Base-by-base conservation (phyloP, 257 asterid genomes). In the Scutellaria barbata region DNA sequence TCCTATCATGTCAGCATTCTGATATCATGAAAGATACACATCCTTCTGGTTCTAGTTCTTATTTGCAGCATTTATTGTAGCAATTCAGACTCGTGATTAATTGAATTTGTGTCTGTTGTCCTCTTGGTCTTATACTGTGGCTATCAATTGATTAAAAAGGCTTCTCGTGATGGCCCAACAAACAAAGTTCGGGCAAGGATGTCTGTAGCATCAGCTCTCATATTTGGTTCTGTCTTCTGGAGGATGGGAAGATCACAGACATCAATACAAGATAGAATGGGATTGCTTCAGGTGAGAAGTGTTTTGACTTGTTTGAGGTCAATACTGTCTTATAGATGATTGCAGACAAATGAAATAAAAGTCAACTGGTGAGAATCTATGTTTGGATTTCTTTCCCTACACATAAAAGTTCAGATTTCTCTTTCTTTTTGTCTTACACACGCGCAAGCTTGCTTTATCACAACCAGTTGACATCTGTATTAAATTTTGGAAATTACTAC, bases 211-310 rank as follows among this genome's bases (percentile, higher is more conserved):
- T 94, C 98, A 62, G 99, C 96, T 67, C 78, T 91, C 71, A 91
- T 94, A 84, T 91, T 94, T 83, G 99, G 99, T 71, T 94, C 98
- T 53, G 95, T 94, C 71, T 94, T 94, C 85, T 94, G 99, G 99
- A 89, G 98, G 79, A 94, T 91, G 93, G 97, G 96, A 72, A 84
- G 81, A 76, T 91, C 96, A 30, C 99, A 94, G 81, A 86, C 98
- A 37, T 88, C 98, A 43, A 91, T 91, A 81, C 99, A 89, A 82
- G 99, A 94, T 79, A 85, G 99, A 79, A 77, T 88, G 93, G 99
- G 99, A 75, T 80, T 91, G 84, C 98, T 94, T 84, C 99, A 94
- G 97, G 98, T 93, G 41, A 59, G 42, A 10, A 22, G 50, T 63
- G 65, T 65, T 33, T 67, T 60, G 11, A 40, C 52, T 66, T 8